Conservation (phyloP, 306 rosid genomes). For the Medicago ruthenica region DNA sequence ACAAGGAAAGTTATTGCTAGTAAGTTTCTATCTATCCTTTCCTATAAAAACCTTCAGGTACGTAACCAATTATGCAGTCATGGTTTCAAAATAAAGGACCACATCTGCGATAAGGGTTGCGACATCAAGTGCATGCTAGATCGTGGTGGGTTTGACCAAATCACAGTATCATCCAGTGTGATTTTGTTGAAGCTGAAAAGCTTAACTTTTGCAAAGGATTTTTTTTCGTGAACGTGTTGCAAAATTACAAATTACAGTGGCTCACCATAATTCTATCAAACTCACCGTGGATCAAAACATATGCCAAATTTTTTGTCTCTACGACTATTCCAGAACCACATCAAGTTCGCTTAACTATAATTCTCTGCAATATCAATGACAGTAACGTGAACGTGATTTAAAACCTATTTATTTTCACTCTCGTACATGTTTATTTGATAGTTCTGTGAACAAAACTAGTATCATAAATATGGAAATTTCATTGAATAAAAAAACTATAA, state of each 20-base stretch:
- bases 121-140: no score
- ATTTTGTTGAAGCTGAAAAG: no score
- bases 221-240: no score
- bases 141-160: no score
- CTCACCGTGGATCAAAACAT: no score
- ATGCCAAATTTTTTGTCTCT: neutral
- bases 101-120: no score
- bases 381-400: neutral
- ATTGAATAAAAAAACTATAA: neutral
- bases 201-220: no score
- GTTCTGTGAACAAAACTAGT: slow-evolving; percentile 12
- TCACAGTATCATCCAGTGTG: no score
- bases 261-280: no score
- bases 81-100: no score
- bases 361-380: neutral
- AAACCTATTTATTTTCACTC: neutral
- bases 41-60: neutral
- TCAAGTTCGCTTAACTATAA: neutral
- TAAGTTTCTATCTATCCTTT: neutral
- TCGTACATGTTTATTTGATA: neutral
- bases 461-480: slow-evolving; percentile 10
- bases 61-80: no score
- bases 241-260: no score
- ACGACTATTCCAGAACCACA: neutral
- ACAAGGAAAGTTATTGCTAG: slow-evolving; percentile 20